Conservation (phyloP, 306 rosid genomes). For the Prunus persica region Prunus_persica_NCBIv2 NC_034016.1:486501-487000, state of each 20-base stretch:
- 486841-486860: background rate
- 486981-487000: background rate
- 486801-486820: conserved; percentile 1
- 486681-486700: conserved; percentile 12
- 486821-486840: background rate
- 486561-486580: conserved; percentile 91
- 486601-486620: conserved; percentile 70
- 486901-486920: background rate
- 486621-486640: conserved; percentile 74
- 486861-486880: background rate
- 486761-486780: no score
- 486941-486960: background rate
- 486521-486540: conserved; percentile 96
- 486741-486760: no score
- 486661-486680: conserved; percentile 91
- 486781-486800: conserved; percentile 2
- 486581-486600: conserved; percentile 97
- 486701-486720: background rate
- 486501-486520: conserved; percentile 66
- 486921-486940: background rate
- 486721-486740: background rate
- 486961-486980: background rate
- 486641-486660: conserved; percentile 93
- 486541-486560: conserved; percentile 99
- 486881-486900: background rate